phyloP scores from a whole-genome alignment of 2,329 filamentous ascomycete genomes.

The Microdochium paspali region DNA sequence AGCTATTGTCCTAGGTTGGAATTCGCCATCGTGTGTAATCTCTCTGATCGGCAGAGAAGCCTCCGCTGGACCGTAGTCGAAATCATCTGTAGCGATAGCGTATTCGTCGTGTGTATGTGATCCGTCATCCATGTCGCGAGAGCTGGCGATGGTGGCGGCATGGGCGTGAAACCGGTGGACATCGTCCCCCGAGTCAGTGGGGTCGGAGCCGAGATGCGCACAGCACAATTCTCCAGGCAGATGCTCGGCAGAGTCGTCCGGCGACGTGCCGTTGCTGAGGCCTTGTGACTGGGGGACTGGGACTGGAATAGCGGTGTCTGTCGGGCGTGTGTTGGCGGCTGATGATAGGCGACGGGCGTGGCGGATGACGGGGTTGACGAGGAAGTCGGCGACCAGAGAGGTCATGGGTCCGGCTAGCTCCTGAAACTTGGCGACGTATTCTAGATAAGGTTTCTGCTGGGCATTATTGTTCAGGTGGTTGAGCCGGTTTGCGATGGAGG shows the following conservation, averaged over 20 bases:
- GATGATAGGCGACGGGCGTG: slow-evolving; percentile 55
- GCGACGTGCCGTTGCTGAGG: background rate
- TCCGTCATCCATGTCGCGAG: background rate
- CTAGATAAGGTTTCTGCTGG: slow-evolving; percentile 7
- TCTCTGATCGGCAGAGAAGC: background rate
- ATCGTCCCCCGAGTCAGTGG: background rate
- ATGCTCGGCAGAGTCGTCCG: background rate
- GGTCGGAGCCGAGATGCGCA: background rate
- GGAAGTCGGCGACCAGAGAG: slow-evolving; percentile 53
- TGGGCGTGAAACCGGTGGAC: background rate
- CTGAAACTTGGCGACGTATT: slow-evolving; percentile 4
- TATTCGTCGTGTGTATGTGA: background rate
- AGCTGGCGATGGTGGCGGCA: background rate
- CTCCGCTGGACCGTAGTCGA: background rate
- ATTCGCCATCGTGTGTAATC: background rate
- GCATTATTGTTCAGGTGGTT: background rate
- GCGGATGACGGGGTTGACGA: slow-evolving; percentile 57
- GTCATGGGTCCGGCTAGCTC: slow-evolving; percentile 34
- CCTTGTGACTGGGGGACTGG: slow-evolving; percentile 6
- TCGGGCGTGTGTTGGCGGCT: slow-evolving; percentile 21
- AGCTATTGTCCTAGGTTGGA: background rate
- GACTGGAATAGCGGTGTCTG: slow-evolving; percentile 24
- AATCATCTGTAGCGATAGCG: background rate
- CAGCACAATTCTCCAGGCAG: background rate
- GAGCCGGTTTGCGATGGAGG: background rate